phyloP scores from a whole-genome alignment of 2,329 filamentous ascomycete species.

The Periconia sp. region DNA sequence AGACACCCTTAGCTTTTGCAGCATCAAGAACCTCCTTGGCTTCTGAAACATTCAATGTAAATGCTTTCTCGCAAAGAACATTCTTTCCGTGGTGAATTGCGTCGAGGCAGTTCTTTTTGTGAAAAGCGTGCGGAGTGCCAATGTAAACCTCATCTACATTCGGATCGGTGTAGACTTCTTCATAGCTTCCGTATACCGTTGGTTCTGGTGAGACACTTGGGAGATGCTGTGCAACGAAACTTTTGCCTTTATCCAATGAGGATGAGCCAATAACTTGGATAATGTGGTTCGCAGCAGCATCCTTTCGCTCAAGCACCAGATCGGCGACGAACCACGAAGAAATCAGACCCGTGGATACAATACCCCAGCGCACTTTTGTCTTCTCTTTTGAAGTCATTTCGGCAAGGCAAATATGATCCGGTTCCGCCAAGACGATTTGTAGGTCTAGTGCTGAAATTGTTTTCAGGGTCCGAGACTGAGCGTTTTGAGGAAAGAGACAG shows the following conservation, averaged over 20 bases:
- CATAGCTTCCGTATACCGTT: constrained; percentile 73
- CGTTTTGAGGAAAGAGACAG: too few relatives aligned
- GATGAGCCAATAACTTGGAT: constrained; percentile 19
- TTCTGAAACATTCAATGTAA: constrained; percentile 78
- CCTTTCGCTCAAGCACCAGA: constrained; percentile 4
- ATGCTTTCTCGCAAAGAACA: constrained; percentile 83
- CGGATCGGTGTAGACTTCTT: constrained; percentile 72
- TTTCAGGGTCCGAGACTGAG: too few relatives aligned
- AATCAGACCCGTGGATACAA: constrained; percentile 10
- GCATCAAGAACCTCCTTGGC: constrained; percentile 69
- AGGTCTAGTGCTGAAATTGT: too few relatives aligned
- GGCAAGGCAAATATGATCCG: too few relatives aligned
- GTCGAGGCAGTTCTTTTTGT: constrained; percentile 82
- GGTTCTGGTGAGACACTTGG: constrained; percentile 53
- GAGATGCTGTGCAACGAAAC: constrained; percentile 8
- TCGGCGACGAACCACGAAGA: constrained; percentile 12
- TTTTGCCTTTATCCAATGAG: constrained; percentile 11
- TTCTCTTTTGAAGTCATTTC: not conserved
- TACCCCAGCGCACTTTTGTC: constrained; percentile 5
- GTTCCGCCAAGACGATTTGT: too few relatives aligned
- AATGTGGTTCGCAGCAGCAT: constrained; percentile 15
- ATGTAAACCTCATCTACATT: constrained; percentile 82
- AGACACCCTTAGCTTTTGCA: constrained; percentile 62
- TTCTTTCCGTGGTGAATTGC: constrained; percentile 77
- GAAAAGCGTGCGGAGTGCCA: constrained; percentile 82